Conservation (phyloP, 192 early-diverging fungal genomes). For the Coemansia reversa region DNA sequence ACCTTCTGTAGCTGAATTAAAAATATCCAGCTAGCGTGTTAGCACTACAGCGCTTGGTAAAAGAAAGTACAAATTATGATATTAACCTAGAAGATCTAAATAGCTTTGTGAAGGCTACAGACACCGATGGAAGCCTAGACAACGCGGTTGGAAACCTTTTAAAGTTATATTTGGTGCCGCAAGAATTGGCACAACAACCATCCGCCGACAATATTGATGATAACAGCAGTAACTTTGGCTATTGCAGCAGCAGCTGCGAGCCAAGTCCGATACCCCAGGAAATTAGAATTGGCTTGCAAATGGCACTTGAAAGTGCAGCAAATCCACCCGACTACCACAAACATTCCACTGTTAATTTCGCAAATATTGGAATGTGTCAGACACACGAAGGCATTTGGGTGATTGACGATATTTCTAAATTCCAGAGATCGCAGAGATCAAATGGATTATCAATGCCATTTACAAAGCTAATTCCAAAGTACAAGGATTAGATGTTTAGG, state of each 20-base stretch:
- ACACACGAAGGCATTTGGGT: constrained; percentile 10
- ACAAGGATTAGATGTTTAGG: too few species aligned
- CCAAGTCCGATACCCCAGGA: not conserved
- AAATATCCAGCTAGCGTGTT: constrained; percentile 3
- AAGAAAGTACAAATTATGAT: not conserved
- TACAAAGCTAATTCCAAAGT: too few species aligned
- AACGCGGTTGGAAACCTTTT: not conserved
- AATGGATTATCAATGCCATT: too few species aligned
- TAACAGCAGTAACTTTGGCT: not conserved
- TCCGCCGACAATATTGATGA: not conserved
- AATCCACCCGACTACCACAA: not conserved
- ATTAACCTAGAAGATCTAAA: not conserved
- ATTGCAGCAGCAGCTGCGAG: not conserved
- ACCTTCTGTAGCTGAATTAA: constrained; percentile 3
- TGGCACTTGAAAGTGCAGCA: not conserved
- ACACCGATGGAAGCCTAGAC: not conserved
- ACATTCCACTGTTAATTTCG: not conserved
- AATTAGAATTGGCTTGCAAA: too few species aligned
- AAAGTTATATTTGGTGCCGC: not conserved
- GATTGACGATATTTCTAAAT: not conserved
- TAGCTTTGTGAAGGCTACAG: not conserved
- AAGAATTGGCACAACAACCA: not conserved
- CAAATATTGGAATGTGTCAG: not conserved
- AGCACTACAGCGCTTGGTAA: constrained; percentile 3
- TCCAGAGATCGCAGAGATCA: too few species aligned